These are phyloP conservation scores for Globisporangium emineosum DNA, from an alignment of 352 stramenopile species.

Conservation along the genomic window DNA sequence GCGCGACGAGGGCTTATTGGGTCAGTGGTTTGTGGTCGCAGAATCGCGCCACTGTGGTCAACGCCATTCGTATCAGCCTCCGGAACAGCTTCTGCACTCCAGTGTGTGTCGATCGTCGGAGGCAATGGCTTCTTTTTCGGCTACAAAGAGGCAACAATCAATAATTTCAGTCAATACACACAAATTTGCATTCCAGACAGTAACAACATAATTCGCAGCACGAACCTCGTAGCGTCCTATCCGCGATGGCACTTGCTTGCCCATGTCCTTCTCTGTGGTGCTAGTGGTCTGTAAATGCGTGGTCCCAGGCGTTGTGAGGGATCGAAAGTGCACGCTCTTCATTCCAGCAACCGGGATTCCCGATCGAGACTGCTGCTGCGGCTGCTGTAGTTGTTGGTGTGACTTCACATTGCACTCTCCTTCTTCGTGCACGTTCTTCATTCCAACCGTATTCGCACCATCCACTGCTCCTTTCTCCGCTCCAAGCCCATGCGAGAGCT, in stretches of 20 bases:
- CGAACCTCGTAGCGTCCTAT: conserved; percentile 15
- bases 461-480: neutral
- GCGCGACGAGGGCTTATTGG: neutral
- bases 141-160: neutral
- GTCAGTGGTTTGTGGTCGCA: neutral
- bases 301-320: neutral
- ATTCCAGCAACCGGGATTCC: conserved; percentile 1
- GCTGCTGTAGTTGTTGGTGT: neutral
- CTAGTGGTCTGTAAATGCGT: neutral
- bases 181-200: neutral
- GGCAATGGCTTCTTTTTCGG: conserved; percentile 11
- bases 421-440: neutral
- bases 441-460: neutral
- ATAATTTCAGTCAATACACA: neutral
- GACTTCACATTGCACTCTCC: neutral
- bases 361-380: neutral
- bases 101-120: conserved; percentile 15
- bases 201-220: neutral
- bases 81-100: neutral
- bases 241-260: neutral
- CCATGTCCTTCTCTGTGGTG: neutral
- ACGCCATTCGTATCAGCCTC: neutral
- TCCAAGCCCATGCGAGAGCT: conserved; percentile 6
- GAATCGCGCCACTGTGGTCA: neutral
- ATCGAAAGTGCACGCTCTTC: neutral